Base-by-base conservation (phyloP, 176 grass and related monocot species). In the Aegilops speltoides region DNA sequence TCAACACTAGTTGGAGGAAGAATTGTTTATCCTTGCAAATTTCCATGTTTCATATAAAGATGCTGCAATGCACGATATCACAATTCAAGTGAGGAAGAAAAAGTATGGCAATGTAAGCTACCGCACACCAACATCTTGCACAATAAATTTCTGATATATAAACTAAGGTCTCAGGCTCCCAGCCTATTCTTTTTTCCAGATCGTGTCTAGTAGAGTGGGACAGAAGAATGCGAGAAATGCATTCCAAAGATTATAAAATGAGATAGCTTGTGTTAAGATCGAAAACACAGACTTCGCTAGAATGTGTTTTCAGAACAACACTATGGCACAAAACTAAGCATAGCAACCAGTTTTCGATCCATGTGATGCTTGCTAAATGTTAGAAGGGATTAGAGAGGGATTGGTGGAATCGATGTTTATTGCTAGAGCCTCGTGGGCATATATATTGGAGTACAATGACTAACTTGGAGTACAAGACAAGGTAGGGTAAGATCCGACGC, bases 21-120 rank as follows among this genome's bases (percentile, higher is more conserved):
- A 82, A 94, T 67, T 0, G 97, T 99, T 68, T 92, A 99, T 46
- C 97, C 97, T 43, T 94, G 73, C 20, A 91, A 88, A 88, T 99
- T 99, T 54, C 88, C 88, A 84, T 94, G 86, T 85, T 93, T 88
- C 80, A 96, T 69, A 26, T 91, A 99, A 31, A 99, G 85, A 89
- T 99, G 96, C 97, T 99, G 90, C 84, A 85, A 90, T 75, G 73
- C 38, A 83, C 12, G 91, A 77, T 4, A 70, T 32, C 4, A 46
- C 5, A 87, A 15, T 54, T 81, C 68, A 79, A 79, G 34, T 34
- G 15, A 60, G n/a, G 25, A 68, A 29, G 17, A 33, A 66, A 84
- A 43, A 11, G 28, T 1, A 34, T 41, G 2, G 50, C 6, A 59
- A 6, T 17, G 10, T 34, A 83, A 4, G 78, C 19, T 24, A 77